phyloP scores from a whole-genome alignment of 768 basidiomycete species.

The Rubroboletus satanas region DNA sequence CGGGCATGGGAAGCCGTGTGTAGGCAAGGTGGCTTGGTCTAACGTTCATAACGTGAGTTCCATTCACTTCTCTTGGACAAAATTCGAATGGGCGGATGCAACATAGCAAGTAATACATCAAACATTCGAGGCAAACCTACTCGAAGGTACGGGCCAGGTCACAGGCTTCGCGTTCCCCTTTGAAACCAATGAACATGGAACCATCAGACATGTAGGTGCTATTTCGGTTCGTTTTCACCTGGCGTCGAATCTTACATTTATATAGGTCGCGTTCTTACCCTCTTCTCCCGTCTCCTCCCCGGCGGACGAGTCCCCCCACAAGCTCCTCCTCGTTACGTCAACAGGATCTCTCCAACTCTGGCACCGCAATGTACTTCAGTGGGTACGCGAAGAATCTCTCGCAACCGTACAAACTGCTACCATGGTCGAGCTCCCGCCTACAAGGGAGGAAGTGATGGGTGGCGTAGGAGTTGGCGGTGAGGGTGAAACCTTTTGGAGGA shows the following conservation, averaged over 20 bases:
- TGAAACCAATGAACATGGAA: conserved; percentile 61
- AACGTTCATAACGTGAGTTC: conserved; percentile 46
- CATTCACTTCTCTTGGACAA: background rate
- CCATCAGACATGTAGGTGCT: conserved; percentile 57
- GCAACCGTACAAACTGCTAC: conserved; percentile 58
- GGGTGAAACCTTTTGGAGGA: conserved; percentile 45
- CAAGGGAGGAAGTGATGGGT: conserved; percentile 22
- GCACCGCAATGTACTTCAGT: conserved; percentile 55
- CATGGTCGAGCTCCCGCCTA: conserved; percentile 77
- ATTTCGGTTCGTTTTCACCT: background rate
- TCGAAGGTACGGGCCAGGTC: conserved; percentile 43
- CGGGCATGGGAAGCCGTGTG: conserved; percentile 46
- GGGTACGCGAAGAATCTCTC: conserved; percentile 82
- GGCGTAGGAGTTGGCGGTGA: background rate
- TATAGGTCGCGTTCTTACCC: conserved; percentile 49
- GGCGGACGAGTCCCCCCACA: conserved; percentile 35
- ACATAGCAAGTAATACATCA: conserved; percentile 52
- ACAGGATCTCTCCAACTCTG: conserved; percentile 77
- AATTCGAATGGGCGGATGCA: background rate
- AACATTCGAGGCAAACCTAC: conserved; percentile 47
- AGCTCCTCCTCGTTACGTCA: conserved; percentile 58
- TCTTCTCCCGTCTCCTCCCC: conserved; percentile 37
- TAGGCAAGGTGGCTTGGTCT: conserved; percentile 70
- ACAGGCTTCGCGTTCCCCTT: conserved; percentile 61
- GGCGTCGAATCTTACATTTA: background rate